Conservation (phyloP, 345 rosid species). For the Euclidium syriacum region DNA sequence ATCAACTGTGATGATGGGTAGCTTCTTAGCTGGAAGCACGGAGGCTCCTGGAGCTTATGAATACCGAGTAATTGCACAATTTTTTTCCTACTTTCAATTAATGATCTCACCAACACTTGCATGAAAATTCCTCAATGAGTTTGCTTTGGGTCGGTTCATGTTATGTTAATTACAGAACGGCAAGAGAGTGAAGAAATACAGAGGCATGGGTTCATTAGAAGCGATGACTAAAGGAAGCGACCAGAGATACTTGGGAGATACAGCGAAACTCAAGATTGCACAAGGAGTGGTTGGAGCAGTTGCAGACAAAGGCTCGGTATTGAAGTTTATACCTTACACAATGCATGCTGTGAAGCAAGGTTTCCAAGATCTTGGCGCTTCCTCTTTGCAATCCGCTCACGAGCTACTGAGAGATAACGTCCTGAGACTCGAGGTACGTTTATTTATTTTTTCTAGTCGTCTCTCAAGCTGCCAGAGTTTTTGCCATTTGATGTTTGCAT, state of each 20-base stretch:
- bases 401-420: conserved; percentile 54
- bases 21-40: conserved; percentile 85
- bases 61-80: conserved; percentile 38
- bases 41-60: conserved; percentile 82
- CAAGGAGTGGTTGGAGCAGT: conserved; percentile 97
- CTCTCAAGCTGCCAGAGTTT: background rate
- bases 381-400: conserved; percentile 68
- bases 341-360: conserved; percentile 99
- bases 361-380: conserved; percentile 90
- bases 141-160: background rate
- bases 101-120: background rate
- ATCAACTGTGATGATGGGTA: conserved; percentile 96
- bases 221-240: conserved; percentile 98
- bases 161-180: conserved; percentile 46
- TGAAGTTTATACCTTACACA: conserved; percentile 74
- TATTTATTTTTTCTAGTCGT: conserved; percentile 1
- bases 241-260: conserved; percentile 87
- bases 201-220: conserved; percentile 98
- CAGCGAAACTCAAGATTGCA: conserved; percentile 78
- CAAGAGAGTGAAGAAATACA: conserved; percentile 52
- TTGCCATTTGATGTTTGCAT: conserved; percentile 1
- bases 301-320: conserved; percentile 79
- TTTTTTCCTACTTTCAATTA: background rate
- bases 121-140: background rate
- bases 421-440: conserved; percentile 70